Percentiles rank a stretch among this genome's conserved stretches.
phyloP scores from a whole-genome alignment of 1,284 basidiomycete genomes.

The Neolentinus lepideus region DNA sequence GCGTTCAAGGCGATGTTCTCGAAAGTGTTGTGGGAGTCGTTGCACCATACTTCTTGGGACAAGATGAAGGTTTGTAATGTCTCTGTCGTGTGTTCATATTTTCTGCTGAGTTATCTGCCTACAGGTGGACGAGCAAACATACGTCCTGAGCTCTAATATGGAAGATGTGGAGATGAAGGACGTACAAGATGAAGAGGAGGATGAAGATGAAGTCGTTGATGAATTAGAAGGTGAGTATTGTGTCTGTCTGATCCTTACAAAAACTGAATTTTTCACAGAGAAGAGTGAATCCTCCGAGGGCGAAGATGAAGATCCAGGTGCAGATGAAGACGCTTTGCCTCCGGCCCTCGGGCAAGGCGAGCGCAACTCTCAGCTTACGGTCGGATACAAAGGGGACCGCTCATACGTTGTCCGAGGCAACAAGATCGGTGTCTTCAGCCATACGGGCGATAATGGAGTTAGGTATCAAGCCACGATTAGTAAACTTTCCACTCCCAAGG shows the following conservation, averaged over 20 bases:
- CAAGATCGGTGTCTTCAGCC: conserved; percentile 96
- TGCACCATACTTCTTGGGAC: conserved; percentile 70
- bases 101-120: conserved; percentile 16
- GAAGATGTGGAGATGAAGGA: conserved; percentile 88
- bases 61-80: conserved; percentile 71
- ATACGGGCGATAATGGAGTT: conserved; percentile 72
- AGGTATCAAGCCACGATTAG: conserved; percentile 89
- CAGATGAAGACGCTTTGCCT: conserved; percentile 36
- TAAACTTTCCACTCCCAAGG: conserved; percentile 76
- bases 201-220: conserved; percentile 57
- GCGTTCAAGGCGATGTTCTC: conserved; percentile 66
- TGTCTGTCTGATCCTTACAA: neutral
- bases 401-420: conserved; percentile 95
- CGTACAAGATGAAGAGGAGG: conserved; percentile 64
- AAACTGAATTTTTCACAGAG: conserved; percentile 20
- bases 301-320: conserved; percentile 47
- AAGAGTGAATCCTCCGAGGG: conserved; percentile 34
- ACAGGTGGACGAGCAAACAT: conserved; percentile 72
- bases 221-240: conserved; percentile 40
- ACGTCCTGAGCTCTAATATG: conserved; percentile 60
- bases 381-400: conserved; percentile 94
- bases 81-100: neutral
- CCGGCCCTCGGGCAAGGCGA: conserved; percentile 46
- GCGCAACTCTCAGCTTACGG: conserved; percentile 84
- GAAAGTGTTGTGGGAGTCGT: conserved; percentile 75